Evolutionary conservation across 1,284 basidiomycete genomes (phyloP), one percentile per base, ranked within the genome.

Genomic region (Austroboletus olivaceoglutinosus): DNA sequence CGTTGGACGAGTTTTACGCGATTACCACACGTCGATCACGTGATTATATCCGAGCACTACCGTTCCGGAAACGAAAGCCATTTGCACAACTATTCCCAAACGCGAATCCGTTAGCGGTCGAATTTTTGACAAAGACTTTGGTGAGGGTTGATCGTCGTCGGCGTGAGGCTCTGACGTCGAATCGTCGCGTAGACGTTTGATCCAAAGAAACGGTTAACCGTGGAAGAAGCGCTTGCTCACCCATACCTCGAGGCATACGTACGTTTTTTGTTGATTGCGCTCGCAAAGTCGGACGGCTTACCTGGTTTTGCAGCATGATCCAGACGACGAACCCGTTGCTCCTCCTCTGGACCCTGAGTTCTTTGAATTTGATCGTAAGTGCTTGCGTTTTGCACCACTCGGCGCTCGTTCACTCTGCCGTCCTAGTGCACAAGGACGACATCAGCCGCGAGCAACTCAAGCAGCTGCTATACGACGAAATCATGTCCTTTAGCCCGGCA

Each of bases 191-290:
- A 87, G 83, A 89, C 88, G 45, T 94, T 98, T 70, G 92, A 95
- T 68, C 93, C 94, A 12, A 91, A 91, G 73, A 96, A 94, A 70
- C 86, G 94, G 36, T 85, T 93, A 67, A 93, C 91, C 0, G 90
- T 93, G 43, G 93, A 96, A 62, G 82, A 94, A 56, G 93, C 93
- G n/a, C 76, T 96, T 30, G 84, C 85, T 19, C 93, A 96, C 64
- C 93, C 93, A 4, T 96, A 95, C 66, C 77, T 97, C 18, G 91
- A 93, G 67, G 89, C 93, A 64, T 95, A 95, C 64, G 86, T 88
- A 62, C 48, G 83, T 77, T n/a, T 43, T 38, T 10, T n/a, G 21
- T 42, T 11, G 23, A 37, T 37, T 46, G 0, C 13, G 30, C 31
- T 19, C 12, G 13, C 37, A 16, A 16, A 2, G n/a, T 18, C 4